Evolutionary conservation across 768 basidiomycete genomes (phyloP), one percentile per base, ranked within the genome.

Genomic region (Naematelia aurantialba): DNA sequence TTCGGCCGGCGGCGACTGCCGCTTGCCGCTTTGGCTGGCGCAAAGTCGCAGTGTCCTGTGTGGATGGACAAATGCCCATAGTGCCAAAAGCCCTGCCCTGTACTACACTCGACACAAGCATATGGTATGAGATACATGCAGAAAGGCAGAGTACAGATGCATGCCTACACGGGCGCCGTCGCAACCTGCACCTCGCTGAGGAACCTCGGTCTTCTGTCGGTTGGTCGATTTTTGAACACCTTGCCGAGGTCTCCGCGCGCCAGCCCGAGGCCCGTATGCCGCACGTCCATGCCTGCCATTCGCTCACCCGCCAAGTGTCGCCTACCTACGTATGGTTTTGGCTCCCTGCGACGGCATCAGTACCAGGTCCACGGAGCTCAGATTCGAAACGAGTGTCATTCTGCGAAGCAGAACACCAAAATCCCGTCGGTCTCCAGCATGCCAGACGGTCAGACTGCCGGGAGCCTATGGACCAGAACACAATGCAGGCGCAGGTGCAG

Each of bases 261-360:
- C 4, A 65, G 54, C 2, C 63, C 63, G 13, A 65, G 34, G 45
- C 63, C 63, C 8, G 60, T 61, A 26, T 58, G 51, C n/a, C 45
- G 19, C 4, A 59, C 47, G n/a, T 29, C 21, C 63, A 65, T 65
- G 5, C 63, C 63, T 10, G 60, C 49, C 60, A 65, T 31, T 4
- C 58, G 46, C 27, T 65, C 63, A n/a, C 63, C 63, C n/a, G 63
- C 56, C 14, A 48, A 31, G 27, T 65, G 45, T 39, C 52, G 14
- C 22, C 60, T 55, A 4, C 63, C 60, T 19, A 53, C 52, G 25
- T 60, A 65, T 24, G 63, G 63, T 19, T 54, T 52, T 5, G 29
- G 50, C 21, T 51, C 50, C 22, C 60, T 60, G 13, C 5, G 48
- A 50, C 24, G 22, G 26, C 24, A 25, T 50, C 24, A 22, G 48